Conservation (phyloP, 768 basidiomycete genomes). For the Cyclocybe aegerita region DNA sequence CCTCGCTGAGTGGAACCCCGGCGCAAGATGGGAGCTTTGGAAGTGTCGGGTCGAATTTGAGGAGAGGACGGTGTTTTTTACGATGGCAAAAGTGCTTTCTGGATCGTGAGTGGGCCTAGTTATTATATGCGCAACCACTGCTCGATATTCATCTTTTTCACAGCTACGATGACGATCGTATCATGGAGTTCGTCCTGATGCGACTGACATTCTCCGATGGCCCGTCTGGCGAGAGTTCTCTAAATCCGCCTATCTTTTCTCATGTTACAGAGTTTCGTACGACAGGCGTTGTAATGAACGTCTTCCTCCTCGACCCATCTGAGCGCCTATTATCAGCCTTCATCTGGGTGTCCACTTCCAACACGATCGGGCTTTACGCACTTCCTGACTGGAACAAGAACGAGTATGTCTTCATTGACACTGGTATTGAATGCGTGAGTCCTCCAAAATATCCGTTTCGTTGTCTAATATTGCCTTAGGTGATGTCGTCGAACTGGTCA, state of each 20-base stretch:
- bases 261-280: constrained; percentile 64
- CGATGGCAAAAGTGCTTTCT: constrained; percentile 65
- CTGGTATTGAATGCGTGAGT: constrained; percentile 72
- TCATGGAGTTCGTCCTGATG: constrained; percentile 76
- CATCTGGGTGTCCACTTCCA: constrained; percentile 59
- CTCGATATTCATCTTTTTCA: constrained; percentile 2
- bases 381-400: constrained; percentile 64
- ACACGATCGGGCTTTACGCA: constrained; percentile 61
- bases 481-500: constrained; percentile 73
- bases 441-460: neutral
- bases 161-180: constrained; percentile 58
- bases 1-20: constrained; percentile 70
- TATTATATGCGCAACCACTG: neutral
- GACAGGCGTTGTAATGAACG: constrained; percentile 72
- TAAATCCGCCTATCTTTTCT: constrained; percentile 48
- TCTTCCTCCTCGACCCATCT: constrained; percentile 69
- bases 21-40: constrained; percentile 68
- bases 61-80: constrained; percentile 68
- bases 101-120: constrained; percentile 39
- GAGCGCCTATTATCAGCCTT: constrained; percentile 63
- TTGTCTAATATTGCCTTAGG: constrained; percentile 31
- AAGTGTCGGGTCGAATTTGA: constrained; percentile 80
- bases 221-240: constrained; percentile 36
- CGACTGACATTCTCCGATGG: constrained; percentile 58
- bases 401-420: constrained; percentile 73